Percentiles rank a stretch among this genome's conserved stretches.
These are phyloP conservation scores for Gloeostereum incarnatum DNA, from an alignment of 768 basidiomycete genomes.

Conservation along the genomic window DNA sequence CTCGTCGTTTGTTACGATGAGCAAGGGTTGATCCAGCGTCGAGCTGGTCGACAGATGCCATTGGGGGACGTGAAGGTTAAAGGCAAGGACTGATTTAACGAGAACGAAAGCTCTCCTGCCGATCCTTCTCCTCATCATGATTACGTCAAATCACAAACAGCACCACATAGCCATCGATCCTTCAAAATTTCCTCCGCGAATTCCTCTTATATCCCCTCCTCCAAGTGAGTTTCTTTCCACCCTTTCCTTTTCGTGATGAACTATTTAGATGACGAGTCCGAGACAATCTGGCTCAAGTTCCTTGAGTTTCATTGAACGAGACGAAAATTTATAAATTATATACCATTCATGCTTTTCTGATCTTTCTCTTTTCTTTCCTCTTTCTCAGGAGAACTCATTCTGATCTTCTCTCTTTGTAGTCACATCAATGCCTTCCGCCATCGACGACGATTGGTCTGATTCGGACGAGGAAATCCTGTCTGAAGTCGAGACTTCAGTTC, in stretches of 20 bases:
- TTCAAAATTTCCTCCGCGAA: slow-evolving; percentile 4
- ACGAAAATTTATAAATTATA: slow-evolving; percentile 51
- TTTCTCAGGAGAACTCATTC: no score
- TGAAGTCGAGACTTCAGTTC: slow-evolving; percentile 61
- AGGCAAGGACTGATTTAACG: slow-evolving; percentile 17
- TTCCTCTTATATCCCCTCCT: slow-evolving; percentile 18
- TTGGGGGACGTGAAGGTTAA: slow-evolving; percentile 17
- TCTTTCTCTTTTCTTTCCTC: slow-evolving; percentile 18
- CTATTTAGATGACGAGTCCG: slow-evolving; percentile 76
- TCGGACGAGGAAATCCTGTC: slow-evolving; percentile 56
- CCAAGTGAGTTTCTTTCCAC: slow-evolving; percentile 6
- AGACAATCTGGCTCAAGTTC: slow-evolving; percentile 46
- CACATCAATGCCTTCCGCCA: slow-evolving; percentile 27
- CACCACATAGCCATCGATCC: no score
- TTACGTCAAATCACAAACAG: not conserved
- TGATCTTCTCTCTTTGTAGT: slow-evolving; percentile 12
- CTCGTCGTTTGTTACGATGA: slow-evolving; percentile 39
- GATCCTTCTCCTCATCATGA: slow-evolving; percentile 5
- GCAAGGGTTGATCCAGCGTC: slow-evolving; percentile 19
- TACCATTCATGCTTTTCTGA: slow-evolving; percentile 98
- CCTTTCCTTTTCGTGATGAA: slow-evolving; percentile 29
- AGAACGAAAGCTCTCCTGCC: slow-evolving; percentile 5
- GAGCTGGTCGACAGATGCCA: slow-evolving; percentile 12
- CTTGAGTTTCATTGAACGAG: slow-evolving; percentile 43
- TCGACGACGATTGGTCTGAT: slow-evolving; percentile 70